Percentiles rank a stretch among this genome's conserved stretches.
These are phyloP conservation scores for Trametes versicolor DNA, from an alignment of 1,284 basidiomycete species.

Conservation along the genomic window DNA sequence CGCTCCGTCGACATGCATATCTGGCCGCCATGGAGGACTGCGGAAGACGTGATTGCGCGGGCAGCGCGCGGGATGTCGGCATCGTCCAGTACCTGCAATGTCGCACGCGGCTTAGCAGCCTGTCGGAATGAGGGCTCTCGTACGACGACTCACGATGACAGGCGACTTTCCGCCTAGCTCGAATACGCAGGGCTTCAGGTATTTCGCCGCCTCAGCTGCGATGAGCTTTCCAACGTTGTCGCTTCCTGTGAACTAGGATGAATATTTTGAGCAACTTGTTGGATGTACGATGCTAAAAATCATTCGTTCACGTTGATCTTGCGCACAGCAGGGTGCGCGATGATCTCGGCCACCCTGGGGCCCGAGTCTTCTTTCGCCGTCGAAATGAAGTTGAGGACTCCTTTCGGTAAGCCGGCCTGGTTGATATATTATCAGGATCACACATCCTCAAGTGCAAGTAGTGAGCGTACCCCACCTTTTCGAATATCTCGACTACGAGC, in stretches of 20 bases:
- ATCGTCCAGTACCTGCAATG: conserved; percentile 60
- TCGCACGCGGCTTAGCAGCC: background rate
- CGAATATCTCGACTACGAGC: conserved; percentile 58
- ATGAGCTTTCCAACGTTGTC: conserved; percentile 27
- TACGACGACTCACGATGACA: conserved; percentile 56
- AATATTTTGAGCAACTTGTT: background rate
- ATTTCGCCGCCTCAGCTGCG: conserved; percentile 30
- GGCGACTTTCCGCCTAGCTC: conserved; percentile 63
- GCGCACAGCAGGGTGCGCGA: conserved; percentile 40
- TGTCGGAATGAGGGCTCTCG: background rate
- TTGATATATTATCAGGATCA: background rate
- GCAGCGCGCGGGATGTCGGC: conserved; percentile 70
- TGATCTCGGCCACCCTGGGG: conserved; percentile 36
- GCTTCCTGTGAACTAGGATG: conserved; percentile 33
- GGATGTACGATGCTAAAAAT: background rate
- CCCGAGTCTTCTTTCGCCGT: conserved; percentile 37
- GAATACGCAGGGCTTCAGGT: conserved; percentile 33
- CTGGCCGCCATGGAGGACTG: conserved; percentile 69
- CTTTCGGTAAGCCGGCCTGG: conserved; percentile 41
- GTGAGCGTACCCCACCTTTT: conserved; percentile 45
- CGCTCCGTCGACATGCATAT: conserved; percentile 79
- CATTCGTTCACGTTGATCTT: conserved; percentile 37
- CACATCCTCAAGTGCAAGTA: background rate
- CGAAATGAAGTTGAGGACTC: conserved; percentile 40
- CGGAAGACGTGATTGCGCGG: conserved; percentile 61